Conservation (phyloP, 805 yeast species). For the Ogataea pilisensis region DNA sequence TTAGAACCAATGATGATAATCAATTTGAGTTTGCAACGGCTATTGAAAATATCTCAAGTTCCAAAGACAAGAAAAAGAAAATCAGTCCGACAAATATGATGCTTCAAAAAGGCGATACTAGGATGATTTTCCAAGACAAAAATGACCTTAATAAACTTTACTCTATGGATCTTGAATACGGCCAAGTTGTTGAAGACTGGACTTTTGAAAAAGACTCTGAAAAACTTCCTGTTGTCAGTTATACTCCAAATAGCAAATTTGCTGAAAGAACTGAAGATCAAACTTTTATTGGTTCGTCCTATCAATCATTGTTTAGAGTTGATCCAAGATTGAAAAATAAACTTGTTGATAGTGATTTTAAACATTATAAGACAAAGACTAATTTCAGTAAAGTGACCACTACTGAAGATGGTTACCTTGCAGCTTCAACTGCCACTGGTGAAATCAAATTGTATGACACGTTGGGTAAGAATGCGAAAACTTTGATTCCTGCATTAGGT, state of each 20-base stretch:
- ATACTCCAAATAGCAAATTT: conserved; percentile 70
- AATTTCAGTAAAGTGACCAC: conserved; percentile 62
- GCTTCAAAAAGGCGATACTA: conserved; percentile 72
- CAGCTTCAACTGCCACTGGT: conserved; percentile 73
- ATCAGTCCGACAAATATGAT: conserved; percentile 60
- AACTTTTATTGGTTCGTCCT: conserved; percentile 67
- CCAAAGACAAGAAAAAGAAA: conserved; percentile 40
- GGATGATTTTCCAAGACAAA: conserved; percentile 61
- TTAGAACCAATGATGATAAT: conserved; percentile 52
- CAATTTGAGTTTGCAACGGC: conserved; percentile 62
- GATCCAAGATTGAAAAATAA: conserved; percentile 75
- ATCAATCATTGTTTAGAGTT: conserved; percentile 62
- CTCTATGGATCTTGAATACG: conserved; percentile 76
- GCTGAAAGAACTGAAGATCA: conserved; percentile 71
- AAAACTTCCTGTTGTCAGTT: conserved; percentile 45
- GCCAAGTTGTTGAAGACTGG: conserved; percentile 88
- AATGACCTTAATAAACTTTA: conserved; percentile 44
- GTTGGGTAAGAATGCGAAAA: conserved; percentile 72
- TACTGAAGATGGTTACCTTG: conserved; percentile 69
- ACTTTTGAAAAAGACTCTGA: conserved; percentile 35
- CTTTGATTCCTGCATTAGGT: conserved; percentile 78
- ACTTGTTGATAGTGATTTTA: conserved; percentile 52
- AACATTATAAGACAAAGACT: conserved; percentile 50
- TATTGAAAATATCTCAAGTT: conserved; percentile 52
- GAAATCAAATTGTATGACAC: conserved; percentile 70